Percentiles rank a stretch among this genome's conserved stretches.
These are phyloP conservation scores for Juncus inflexus DNA, from an alignment of 176 grass and related monocot genomes.

Conservation along the genomic window DNA sequence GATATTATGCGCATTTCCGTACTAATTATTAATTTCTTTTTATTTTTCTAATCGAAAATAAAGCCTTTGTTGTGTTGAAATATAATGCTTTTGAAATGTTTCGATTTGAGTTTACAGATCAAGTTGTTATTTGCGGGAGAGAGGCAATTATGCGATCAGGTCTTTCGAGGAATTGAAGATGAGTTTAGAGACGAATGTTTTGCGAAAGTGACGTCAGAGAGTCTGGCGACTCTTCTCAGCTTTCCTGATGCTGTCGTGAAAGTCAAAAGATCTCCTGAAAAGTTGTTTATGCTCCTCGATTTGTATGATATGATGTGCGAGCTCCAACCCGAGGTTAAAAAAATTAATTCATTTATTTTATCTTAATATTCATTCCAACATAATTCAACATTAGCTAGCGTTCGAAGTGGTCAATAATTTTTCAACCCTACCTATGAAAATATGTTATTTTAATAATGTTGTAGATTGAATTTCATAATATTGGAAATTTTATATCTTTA, in stretches of 20 bases:
- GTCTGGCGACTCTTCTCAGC: constrained; percentile 45
- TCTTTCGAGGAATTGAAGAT: constrained; percentile 44
- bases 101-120: constrained; percentile 28
- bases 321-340: constrained; percentile 52
- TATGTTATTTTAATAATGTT: too few relatives aligned
- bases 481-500: too few relatives aligned
- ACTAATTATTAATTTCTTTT: constrained; percentile 35
- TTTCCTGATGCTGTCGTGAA: constrained; percentile 52
- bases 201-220: constrained; percentile 43
- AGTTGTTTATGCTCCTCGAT: constrained; percentile 49
- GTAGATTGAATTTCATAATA: too few relatives aligned
- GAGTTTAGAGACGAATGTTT: constrained; percentile 47
- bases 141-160: constrained; percentile 47
- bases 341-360: too few relatives aligned
- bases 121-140: constrained; percentile 67
- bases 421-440: too few relatives aligned
- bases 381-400: too few relatives aligned
- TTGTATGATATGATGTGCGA: constrained; percentile 53
- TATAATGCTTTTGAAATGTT: too few relatives aligned
- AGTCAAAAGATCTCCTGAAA: constrained; percentile 49
- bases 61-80: too few relatives aligned
- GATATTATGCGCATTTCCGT: constrained; percentile 48
- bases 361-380: too few relatives aligned
- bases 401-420: too few relatives aligned
- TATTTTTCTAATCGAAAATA: background rate